Conservation (phyloP, 2,329 filamentous ascomycete genomes). For the Fusarium nematophilum region DNA sequence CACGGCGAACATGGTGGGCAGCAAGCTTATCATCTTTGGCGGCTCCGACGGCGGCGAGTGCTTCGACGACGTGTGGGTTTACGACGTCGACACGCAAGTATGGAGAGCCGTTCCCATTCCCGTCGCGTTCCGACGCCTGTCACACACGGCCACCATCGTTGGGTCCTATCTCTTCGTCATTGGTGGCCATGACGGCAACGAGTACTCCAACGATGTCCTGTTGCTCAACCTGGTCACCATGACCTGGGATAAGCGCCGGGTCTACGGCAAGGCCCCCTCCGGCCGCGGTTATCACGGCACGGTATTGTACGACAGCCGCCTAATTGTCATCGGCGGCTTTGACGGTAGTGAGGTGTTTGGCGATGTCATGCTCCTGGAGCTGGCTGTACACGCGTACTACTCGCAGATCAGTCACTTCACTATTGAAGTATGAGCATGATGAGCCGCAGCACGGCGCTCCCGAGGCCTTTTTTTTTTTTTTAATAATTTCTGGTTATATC, state of each 20-base stretch:
- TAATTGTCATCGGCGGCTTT: slow-evolving; percentile 74
- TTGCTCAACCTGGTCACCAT: slow-evolving; percentile 77
- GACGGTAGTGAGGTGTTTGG: slow-evolving; percentile 76
- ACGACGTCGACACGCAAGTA: slow-evolving; percentile 70
- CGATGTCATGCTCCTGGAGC: slow-evolving; percentile 74
- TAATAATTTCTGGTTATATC: slow-evolving; percentile 16
- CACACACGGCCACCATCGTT: slow-evolving; percentile 76
- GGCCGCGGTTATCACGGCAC: slow-evolving; percentile 75
- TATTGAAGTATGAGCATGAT: slow-evolving; percentile 67
- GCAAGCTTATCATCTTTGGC: slow-evolving; percentile 78
- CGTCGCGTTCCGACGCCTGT: slow-evolving; percentile 71
- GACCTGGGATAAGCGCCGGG: slow-evolving; percentile 76
- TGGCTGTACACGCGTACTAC: slow-evolving; percentile 78
- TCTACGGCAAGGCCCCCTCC: slow-evolving; percentile 72
- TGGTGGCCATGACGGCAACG: slow-evolving; percentile 75
- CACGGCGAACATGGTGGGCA: slow-evolving; percentile 78
- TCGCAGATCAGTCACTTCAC: slow-evolving; percentile 79
- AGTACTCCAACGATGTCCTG: slow-evolving; percentile 76
- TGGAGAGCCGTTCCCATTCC: slow-evolving; percentile 72
- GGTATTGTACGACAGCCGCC: slow-evolving; percentile 72
- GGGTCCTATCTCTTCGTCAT: slow-evolving; percentile 78
- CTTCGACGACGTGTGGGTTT: slow-evolving; percentile 80
- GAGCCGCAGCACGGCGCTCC: slow-evolving; percentile 1
- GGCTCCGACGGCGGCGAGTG: slow-evolving; percentile 78
- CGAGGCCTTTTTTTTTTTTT: no score